Evolutionary conservation across 176 grass and related monocot species (phyloP), one percentile per base, ranked within the genome.

Genomic region (Bolboschoenus planiculmis): DNA sequence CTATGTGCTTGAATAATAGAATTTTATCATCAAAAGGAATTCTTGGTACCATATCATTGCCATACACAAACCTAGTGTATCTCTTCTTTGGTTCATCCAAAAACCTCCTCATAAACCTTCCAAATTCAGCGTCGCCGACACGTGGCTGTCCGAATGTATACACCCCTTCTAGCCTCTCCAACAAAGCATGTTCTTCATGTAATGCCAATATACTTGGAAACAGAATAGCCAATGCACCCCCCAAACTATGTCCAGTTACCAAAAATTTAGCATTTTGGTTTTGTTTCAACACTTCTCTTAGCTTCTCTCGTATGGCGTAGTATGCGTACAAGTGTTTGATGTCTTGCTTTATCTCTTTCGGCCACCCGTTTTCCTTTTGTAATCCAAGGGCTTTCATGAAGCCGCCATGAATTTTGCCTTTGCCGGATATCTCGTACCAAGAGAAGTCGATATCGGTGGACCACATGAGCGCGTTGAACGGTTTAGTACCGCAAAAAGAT

Each of bases 121-220:
- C 64, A 13, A 88, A 81, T 34, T 72, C 39, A 21, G 13, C 36
- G 10, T 88, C 83, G 35, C 87, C 83, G 2, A 88, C 83, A 36
- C 87, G 70, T 46, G 87, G 87, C 64, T 88, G 87, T 62, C 83
- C 87, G 54, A 85, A 88, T 47, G 87, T 88, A 20, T 88, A 88
- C 34, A 88, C 65, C 14, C 56, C 87, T 36, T 79, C 21, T 48
- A 88, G 23, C 50, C 63, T 88, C 15, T 82, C 33, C 61, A 88
- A 51, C 46, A 88, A 75, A 26, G 48, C 47, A 13, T 80, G 35
- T 58, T 88, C 87, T 10, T 65, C 20, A 34, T 88, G 83, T n/a
- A 40, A 88, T 24, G 66, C 15, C 34, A 88, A 30, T 18, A 88
- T 50, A 35, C 62, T 36, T 31, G 87, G 83, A 81, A 88, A 88